A percentile compares a stretch with the other conserved stretches of the same genome.
Evolutionary conservation across 129 eudicot genomes (phyloP).

Genomic region (Ambrosia trifida): DNA sequence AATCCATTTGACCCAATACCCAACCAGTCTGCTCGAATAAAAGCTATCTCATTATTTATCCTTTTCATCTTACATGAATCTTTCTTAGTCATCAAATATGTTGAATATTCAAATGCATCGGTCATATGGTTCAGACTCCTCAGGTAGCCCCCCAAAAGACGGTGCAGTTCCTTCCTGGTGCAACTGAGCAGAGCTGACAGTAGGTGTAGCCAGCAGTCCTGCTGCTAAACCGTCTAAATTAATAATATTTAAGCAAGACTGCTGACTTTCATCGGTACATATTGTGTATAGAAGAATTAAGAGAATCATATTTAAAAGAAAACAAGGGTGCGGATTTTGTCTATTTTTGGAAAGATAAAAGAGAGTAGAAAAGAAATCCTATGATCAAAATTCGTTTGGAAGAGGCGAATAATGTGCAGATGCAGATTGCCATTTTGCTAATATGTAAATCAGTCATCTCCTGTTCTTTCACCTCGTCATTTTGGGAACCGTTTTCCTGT

Average conservation of each 20-base stretch:
- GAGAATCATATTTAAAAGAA: constrained; percentile 26
- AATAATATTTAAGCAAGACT: constrained; percentile 31
- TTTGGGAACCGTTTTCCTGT: constrained; percentile 30
- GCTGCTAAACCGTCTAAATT: constrained; percentile 17
- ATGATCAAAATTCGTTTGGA: constrained; percentile 27
- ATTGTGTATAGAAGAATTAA: constrained; percentile 43
- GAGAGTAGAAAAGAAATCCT: constrained; percentile 9
- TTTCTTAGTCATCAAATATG: constrained; percentile 44
- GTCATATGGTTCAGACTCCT: constrained; percentile 47
- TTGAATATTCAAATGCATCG: constrained; percentile 53
- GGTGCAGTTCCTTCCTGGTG: constrained; percentile 35
- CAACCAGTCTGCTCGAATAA: background rate
- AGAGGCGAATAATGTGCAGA: constrained; percentile 35
- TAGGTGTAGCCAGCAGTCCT: constrained; percentile 39
- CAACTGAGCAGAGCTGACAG: constrained; percentile 43
- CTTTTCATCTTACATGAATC: constrained; percentile 41
- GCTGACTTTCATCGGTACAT: constrained; percentile 45
- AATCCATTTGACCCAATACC: background rate
- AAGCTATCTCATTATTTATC: background rate
- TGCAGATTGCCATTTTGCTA: constrained; percentile 33
- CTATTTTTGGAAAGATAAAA: constrained; percentile 26
- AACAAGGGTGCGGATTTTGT: constrained; percentile 49
- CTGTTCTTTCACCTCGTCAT: constrained; percentile 27
- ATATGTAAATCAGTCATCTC: constrained; percentile 32
- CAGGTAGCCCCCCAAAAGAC: constrained; percentile 46